phyloP scores from a whole-genome alignment of 179 eudicot species.

The Drosera spatulata region DNA sequence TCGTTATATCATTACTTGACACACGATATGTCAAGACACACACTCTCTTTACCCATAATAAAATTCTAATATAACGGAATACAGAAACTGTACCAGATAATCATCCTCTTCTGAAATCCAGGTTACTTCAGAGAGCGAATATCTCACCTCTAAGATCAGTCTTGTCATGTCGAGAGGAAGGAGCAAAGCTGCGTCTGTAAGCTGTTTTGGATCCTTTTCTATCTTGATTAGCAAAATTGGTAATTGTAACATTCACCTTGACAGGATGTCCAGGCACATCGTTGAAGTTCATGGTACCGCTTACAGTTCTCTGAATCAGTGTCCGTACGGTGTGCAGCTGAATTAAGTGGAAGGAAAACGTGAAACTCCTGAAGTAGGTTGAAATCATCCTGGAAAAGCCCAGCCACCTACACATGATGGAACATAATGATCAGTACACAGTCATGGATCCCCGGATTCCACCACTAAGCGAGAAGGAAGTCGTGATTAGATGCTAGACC shows the following conservation, averaged over 20 bases:
- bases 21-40: too few species aligned
- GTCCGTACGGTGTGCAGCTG: constrained; percentile 37
- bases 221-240: constrained; percentile 40
- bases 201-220: constrained; percentile 23
- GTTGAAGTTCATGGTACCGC: constrained; percentile 19
- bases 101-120: too few species aligned
- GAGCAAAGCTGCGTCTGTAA: constrained; percentile 26
- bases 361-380: constrained; percentile 90
- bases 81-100: too few species aligned
- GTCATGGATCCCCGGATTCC: too few species aligned
- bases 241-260: constrained; percentile 33
- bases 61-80: too few species aligned
- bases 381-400: constrained; percentile 56
- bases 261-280: constrained; percentile 31
- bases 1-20: too few species aligned
- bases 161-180: constrained; percentile 52
- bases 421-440: neutral
- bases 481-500: constrained; percentile 22
- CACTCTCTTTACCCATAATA: too few species aligned
- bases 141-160: constrained; percentile 56
- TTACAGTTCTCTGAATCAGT: constrained; percentile 33
- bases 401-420: constrained; percentile 44
- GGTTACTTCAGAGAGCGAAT: too few species aligned
- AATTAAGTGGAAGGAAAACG: constrained; percentile 68
- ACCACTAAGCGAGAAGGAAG: neutral